Evolutionary conservation across 495 filamentous ascomycete genomes (phyloP).

Genomic region (Sordaria brevicollis): DNA sequence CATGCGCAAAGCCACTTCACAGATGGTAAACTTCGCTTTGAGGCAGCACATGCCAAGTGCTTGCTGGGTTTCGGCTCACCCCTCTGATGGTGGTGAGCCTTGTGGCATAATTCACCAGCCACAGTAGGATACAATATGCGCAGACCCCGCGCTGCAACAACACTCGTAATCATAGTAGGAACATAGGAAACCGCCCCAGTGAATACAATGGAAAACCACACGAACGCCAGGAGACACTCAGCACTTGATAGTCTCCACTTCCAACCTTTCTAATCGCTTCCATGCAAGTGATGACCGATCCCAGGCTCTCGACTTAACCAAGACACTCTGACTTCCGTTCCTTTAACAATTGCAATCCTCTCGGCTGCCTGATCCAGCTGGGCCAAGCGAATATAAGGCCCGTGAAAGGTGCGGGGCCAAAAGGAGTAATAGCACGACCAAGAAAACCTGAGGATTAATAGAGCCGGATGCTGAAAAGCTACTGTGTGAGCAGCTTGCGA

Average conservation of each 20-base stretch:
- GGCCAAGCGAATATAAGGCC: not conserved
- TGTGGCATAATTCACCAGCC: not conserved
- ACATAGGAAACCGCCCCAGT: slow-evolving; percentile 3
- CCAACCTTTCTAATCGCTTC: not conserved
- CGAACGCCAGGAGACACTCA: slow-evolving; percentile 39
- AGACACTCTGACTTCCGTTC: not conserved
- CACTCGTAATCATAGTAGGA: not conserved
- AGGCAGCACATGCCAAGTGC: not conserved
- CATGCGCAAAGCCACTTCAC: not conserved
- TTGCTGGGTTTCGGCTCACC: not conserved
- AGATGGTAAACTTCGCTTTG: not conserved
- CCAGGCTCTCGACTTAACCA: not conserved
- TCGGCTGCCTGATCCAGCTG: not conserved
- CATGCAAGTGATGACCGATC: not conserved
- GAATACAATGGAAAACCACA: not conserved
- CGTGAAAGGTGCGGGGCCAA: not conserved
- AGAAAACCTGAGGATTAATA: not conserved
- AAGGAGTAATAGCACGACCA: not conserved
- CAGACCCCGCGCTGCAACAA: not conserved
- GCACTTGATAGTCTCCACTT: slow-evolving; percentile 40
- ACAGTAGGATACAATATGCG: not conserved
- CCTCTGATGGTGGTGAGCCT: not conserved
- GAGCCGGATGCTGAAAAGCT: not conserved
- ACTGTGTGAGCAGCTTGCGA: not conserved
- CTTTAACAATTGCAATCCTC: not conserved